Base-by-base conservation (phyloP, 179 eudicot genomes). In the Monotropa hypopitys region DNA sequence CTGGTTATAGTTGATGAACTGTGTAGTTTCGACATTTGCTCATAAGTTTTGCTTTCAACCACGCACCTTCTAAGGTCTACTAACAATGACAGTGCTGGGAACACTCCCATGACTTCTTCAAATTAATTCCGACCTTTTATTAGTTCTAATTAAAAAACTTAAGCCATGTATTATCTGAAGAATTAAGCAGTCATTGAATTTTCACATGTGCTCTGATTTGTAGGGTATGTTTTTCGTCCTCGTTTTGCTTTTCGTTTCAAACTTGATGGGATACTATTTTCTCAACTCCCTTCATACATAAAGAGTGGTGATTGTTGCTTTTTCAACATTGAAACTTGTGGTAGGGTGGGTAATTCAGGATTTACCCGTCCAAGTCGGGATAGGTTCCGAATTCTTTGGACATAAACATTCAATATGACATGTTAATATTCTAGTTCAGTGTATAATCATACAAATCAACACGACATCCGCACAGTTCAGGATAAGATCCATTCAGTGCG, bases 151-250 rank as follows among this genome's bases (percentile, higher is more conserved):
- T 49, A 49, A 61, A 57, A 72, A n/a, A 18, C 5, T 49, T 47
- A 18, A n/a, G 59, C 18, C 1, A 1, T 32, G 18, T 38, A 50
- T 50, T 21, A n/a, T n/a, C 43, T 20, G 0, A 20, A 10, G 23
- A 10, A 68, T 67, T 68, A 45, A 33, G 21, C 70, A 18, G 21
- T 43, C 46, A 7, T 73, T 71, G 54, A 3, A 70, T 42, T 54
- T 6, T 74, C 21, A 80, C 73, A 54, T 47, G 4, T 65, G 49
- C 40, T 57, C 45, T n/a, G 9, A 26, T 73, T 75, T 81, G 42
- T 80, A 92, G 97, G 97, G 96, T 74, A 89, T 92, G 74, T 92
- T 92, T 82, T 92, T 92, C 75, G 88, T 92, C 82, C 88, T 89
- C 81, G 83, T 89, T 80, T 90, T 92, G 76, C 97, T 96, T 1